phyloP scores from a whole-genome alignment of 148 eudicot species.

The Cornus florida region DNA sequence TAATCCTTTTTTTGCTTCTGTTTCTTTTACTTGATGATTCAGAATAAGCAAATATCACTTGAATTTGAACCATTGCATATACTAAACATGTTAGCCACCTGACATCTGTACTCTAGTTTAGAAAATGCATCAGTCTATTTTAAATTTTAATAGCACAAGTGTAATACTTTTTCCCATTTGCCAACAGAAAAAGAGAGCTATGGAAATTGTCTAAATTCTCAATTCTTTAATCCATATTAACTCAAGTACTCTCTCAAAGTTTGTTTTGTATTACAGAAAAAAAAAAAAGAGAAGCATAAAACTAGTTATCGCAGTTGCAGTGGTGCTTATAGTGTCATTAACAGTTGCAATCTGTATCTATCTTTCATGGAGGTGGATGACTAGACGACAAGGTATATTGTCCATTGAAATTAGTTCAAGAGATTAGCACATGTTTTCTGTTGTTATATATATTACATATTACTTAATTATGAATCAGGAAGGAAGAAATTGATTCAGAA shows the following conservation, averaged over 20 bases:
- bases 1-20: background rate
- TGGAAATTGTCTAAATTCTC: too few species aligned
- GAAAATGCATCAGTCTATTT: background rate
- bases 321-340: constrained; percentile 15
- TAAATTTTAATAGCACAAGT: too few species aligned
- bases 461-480: background rate
- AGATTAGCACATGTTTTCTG: background rate
- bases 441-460: background rate
- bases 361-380: constrained; percentile 28
- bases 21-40: too few species aligned
- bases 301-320: constrained; percentile 19
- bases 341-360: constrained; percentile 14
- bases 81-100: too few species aligned
- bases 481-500: background rate
- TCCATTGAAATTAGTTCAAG: background rate
- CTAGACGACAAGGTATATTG: constrained; percentile 14
- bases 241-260: too few species aligned
- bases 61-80: background rate
- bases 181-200: too few species aligned
- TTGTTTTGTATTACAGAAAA: constrained; percentile 21
- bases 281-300: constrained; percentile 11
- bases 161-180: too few species aligned
- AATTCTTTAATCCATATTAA: too few species aligned
- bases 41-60: too few species aligned
- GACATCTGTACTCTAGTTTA: too few species aligned